Evolutionary conservation across 352 stramenopile genomes (phyloP).

Genomic region (Phytopythium boreale): DNA sequence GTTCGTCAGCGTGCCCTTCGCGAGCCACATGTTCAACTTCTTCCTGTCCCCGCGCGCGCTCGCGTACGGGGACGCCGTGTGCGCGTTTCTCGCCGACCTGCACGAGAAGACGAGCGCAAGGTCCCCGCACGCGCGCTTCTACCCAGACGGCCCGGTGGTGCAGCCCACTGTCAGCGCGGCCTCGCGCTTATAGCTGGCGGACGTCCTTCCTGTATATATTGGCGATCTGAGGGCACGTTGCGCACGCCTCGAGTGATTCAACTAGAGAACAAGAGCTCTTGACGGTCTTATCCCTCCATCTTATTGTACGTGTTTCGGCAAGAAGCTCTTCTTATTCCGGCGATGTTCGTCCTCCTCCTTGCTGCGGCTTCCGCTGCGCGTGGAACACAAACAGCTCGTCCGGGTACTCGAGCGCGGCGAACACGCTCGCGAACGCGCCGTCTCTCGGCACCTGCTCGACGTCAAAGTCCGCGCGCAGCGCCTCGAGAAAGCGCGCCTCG

Average conservation of each 20-base stretch:
- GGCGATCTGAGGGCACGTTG: not conserved
- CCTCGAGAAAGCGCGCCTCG: constrained; percentile 36
- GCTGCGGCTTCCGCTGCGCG: constrained; percentile 16
- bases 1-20: constrained; percentile 48
- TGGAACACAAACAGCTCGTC: constrained; percentile 45
- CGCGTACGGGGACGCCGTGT: constrained; percentile 50
- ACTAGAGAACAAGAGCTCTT: not conserved
- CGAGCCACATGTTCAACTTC: constrained; percentile 67
- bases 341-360: not conserved
- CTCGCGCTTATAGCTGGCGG: constrained; percentile 6
- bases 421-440: constrained; percentile 16
- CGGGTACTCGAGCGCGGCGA: constrained; percentile 32
- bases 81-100: constrained; percentile 51
- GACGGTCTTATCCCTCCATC: not conserved
- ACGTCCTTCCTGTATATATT: not conserved
- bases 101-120: constrained; percentile 40
- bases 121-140: constrained; percentile 22
- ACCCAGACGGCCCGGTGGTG: constrained; percentile 12
- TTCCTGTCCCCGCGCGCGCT: constrained; percentile 49
- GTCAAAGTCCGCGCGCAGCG: constrained; percentile 24
- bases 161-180: not conserved
- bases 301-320: not conserved
- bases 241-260: not conserved
- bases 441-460: constrained; percentile 17
- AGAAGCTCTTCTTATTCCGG: not conserved